A percentile compares a stretch with the other conserved stretches of the same genome.
These are phyloP conservation scores for Nitzschia sp. DNA, from an alignment of 108 stramenopile species.

Conservation along the genomic window DNA sequence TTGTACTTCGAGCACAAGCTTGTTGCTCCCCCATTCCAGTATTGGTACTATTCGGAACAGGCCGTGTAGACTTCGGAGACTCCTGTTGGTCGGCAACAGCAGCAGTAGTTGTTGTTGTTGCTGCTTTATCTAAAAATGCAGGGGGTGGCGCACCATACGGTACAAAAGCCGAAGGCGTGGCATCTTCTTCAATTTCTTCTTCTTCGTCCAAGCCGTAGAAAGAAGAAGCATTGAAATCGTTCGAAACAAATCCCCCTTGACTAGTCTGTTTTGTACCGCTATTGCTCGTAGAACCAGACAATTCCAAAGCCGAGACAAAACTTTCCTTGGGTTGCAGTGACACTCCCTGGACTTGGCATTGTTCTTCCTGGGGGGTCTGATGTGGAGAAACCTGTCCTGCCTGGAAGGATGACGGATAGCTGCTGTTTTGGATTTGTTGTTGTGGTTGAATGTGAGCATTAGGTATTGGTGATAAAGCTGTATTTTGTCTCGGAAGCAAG, in stretches of 20 bases:
- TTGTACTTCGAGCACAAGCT: not conserved
- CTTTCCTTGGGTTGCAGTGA: not conserved
- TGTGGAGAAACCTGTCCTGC: not conserved
- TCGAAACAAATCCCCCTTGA: slow-evolving; percentile 19
- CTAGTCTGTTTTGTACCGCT: no score
- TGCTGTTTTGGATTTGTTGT: not conserved
- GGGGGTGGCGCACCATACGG: no score
- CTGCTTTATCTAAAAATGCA: not conserved
- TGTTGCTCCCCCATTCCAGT: not conserved
- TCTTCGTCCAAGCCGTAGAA: slow-evolving; percentile 52
- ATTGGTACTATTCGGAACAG: no score
- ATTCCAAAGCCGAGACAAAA: not conserved
- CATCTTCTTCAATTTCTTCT: slow-evolving; percentile 13
- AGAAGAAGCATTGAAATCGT: slow-evolving; percentile 34
- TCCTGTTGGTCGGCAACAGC: not conserved
- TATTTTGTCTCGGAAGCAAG: not conserved
- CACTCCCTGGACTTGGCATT: not conserved
- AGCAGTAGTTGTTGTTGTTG: not conserved
- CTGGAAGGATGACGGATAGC: not conserved
- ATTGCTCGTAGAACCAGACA: not conserved
- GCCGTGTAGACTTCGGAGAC: not conserved
- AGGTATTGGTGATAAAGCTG: not conserved
- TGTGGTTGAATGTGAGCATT: not conserved
- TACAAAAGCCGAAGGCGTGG: no score
- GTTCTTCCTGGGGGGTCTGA: slow-evolving; percentile 2